Percentiles rank a stretch among this genome's conserved stretches.
These are phyloP conservation scores for Mediolabrus comicus DNA, from an alignment of 108 stramenopile genomes.

Conservation along the genomic window DNA sequence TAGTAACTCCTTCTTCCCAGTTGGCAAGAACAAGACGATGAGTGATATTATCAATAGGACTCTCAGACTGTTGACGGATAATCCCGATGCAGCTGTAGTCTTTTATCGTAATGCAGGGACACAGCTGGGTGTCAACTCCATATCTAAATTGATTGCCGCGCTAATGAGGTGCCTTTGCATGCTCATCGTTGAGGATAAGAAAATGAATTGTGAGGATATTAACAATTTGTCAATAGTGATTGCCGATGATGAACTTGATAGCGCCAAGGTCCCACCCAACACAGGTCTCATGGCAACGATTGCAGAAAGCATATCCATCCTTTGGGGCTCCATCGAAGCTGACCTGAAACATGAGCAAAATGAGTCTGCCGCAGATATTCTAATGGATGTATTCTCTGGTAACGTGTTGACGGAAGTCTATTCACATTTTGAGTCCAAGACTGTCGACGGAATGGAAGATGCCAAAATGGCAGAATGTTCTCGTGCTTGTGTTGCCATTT, in stretches of 20 bases:
- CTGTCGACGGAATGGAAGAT: conserved; percentile 9
- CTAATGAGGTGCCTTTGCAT: conserved; percentile 74
- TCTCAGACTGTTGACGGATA: conserved; percentile 64
- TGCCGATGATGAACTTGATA: conserved; percentile 26
- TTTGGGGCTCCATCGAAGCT: conserved; percentile 67
- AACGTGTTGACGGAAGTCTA: conserved; percentile 54
- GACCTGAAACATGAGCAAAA: conserved; percentile 40
- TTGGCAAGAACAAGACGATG: conserved; percentile 58
- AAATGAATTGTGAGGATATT: conserved; percentile 20
- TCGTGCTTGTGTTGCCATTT: conserved; percentile 57
- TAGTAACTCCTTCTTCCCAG: conserved; percentile 91
- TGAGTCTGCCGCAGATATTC: conserved; percentile 30
- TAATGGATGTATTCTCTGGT: conserved; percentile 56
- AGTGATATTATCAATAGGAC: conserved; percentile 80
- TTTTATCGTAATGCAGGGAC: conserved; percentile 84
- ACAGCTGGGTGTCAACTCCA: conserved; percentile 60
- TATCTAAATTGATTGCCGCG: conserved; percentile 83
- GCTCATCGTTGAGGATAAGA: conserved; percentile 42
- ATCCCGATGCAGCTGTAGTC: conserved; percentile 75
- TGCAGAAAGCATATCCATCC: conserved; percentile 55
- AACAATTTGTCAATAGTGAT: conserved; percentile 19
- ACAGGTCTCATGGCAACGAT: conserved; percentile 62
- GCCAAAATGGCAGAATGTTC: conserved; percentile 37
- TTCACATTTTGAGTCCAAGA: conserved; percentile 63
- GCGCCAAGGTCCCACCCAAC: conserved; percentile 7